Conservation (phyloP, 2,329 filamentous ascomycete genomes). For the Pseudogymnoascus sp. region DNA sequence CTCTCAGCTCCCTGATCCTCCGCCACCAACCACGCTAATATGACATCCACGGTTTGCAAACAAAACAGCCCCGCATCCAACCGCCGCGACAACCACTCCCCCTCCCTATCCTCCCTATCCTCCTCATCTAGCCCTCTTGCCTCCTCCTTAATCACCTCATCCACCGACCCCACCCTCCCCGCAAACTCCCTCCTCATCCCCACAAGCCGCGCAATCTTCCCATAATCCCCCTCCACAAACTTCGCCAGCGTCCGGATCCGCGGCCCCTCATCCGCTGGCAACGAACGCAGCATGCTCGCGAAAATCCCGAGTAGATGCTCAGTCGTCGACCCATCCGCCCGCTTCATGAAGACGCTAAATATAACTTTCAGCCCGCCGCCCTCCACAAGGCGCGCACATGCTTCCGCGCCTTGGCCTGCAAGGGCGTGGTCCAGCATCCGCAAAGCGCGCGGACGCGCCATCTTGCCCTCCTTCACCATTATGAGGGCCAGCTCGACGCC, state of each 20-base stretch:
- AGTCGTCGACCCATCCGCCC: conserved; percentile 54
- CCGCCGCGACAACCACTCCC: conserved; percentile 65
- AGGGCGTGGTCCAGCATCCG: conserved; percentile 78
- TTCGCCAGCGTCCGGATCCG: conserved; percentile 84
- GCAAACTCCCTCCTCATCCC: conserved; percentile 64
- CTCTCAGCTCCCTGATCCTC: conserved; percentile 71
- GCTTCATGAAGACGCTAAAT: conserved; percentile 85
- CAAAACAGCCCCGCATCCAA: conserved; percentile 80
- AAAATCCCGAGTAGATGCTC: conserved; percentile 85
- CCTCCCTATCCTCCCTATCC: conserved; percentile 51
- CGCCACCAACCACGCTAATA: conserved; percentile 82
- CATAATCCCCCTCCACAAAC: conserved; percentile 91
- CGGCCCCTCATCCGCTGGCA: conserved; percentile 68
- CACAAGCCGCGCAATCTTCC: conserved; percentile 68
- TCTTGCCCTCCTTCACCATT: conserved; percentile 83
- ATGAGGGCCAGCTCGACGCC: conserved; percentile 86
- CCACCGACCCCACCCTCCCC: conserved; percentile 50
- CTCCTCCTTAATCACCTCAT: conserved; percentile 52
- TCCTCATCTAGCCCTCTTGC: conserved; percentile 45
- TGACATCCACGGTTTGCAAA: conserved; percentile 73
- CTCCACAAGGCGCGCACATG: conserved; percentile 71
- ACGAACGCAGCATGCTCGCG: conserved; percentile 65
- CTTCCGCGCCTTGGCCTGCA: conserved; percentile 47
- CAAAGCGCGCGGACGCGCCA: conserved; percentile 68
- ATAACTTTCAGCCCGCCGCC: conserved; percentile 75